Conservation (phyloP, 495 filamentous ascomycete genomes). For the Neurospora tetraspora region DNA sequence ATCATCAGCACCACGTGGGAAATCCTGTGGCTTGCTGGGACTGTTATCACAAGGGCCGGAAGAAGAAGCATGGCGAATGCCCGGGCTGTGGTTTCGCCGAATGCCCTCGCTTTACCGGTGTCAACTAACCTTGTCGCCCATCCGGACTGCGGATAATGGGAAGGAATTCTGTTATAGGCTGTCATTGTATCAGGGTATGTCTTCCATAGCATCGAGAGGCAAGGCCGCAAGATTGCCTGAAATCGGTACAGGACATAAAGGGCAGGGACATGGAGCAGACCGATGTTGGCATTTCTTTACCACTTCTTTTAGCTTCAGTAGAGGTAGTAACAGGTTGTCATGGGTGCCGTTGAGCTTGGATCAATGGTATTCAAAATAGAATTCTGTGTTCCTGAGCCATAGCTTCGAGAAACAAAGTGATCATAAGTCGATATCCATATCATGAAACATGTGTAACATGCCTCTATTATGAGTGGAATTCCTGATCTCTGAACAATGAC, state of each 20-base stretch:
- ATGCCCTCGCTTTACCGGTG: too few species aligned
- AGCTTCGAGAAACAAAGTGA: neutral
- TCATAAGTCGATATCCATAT: neutral
- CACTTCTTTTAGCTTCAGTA: neutral
- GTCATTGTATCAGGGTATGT: too few species aligned
- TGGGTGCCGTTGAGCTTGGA: neutral
- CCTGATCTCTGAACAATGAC: neutral
- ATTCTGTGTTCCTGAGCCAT: neutral
- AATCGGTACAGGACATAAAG: neutral
- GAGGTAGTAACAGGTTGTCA: neutral
- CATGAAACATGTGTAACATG: neutral
- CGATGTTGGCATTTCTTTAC: neutral
- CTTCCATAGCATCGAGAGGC: too few species aligned
- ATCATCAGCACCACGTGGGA: too few species aligned
- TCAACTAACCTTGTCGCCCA: too few species aligned
- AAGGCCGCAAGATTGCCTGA: neutral
- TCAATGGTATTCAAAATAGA: neutral
- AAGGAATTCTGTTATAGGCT: too few species aligned
- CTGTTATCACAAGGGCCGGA: too few species aligned
- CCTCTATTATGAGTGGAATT: neutral
- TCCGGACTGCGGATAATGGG: too few species aligned
- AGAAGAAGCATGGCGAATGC: too few species aligned
- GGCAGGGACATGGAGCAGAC: too few species aligned
- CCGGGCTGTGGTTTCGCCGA: too few species aligned
- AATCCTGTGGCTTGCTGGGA: too few species aligned